Percentiles rank a stretch among this genome's conserved stretches.
Evolutionary conservation across 1,284 basidiomycete genomes (phyloP).

Genomic region (Athelia psychrophila): DNA sequence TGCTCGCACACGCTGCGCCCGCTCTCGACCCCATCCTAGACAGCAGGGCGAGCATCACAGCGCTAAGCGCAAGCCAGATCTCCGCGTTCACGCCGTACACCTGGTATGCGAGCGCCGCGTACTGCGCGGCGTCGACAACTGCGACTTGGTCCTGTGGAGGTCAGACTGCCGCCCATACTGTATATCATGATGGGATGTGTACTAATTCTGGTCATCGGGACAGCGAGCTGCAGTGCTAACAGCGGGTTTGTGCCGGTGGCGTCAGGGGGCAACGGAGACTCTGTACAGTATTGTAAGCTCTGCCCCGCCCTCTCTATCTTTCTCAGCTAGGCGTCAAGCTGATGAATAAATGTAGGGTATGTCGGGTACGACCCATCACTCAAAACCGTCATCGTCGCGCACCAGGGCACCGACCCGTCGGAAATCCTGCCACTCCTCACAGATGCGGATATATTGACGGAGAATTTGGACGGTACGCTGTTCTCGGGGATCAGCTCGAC

Average conservation of each 20-base stretch:
- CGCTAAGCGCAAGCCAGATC: slow-evolving; percentile 41
- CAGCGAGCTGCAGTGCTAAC: slow-evolving; percentile 53
- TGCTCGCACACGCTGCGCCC: slow-evolving; percentile 15
- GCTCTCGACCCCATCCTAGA: slow-evolving; percentile 14
- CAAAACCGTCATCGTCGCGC: slow-evolving; percentile 28
- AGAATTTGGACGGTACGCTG: neutral
- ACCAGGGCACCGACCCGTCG: slow-evolving; percentile 28
- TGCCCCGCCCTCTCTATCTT: no score
- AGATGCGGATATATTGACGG: neutral
- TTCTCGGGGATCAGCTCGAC: neutral
- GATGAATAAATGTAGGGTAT: slow-evolving; percentile 16
- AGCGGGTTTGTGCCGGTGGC: slow-evolving; percentile 52
- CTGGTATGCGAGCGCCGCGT: slow-evolving; percentile 52
- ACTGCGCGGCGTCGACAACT: slow-evolving; percentile 45
- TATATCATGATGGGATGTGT: no score
- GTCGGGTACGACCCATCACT: slow-evolving; percentile 30
- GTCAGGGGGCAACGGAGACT: slow-evolving; percentile 54
- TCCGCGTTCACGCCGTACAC: slow-evolving; percentile 49
- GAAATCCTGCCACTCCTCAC: slow-evolving; percentile 9
- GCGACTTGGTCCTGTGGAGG: slow-evolving; percentile 59
- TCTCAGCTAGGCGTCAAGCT: no score
- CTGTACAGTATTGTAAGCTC: slow-evolving; percentile 36
- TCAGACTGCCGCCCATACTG: no score
- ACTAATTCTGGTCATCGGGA: no score
- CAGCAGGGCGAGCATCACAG: slow-evolving; percentile 33